A percentile compares a stretch with the other conserved stretches of the same genome.
These are phyloP conservation scores for Cystofilobasidium bisporidii DNA, from an alignment of 768 basidiomycete genomes.

Conservation along the genomic window DNA sequence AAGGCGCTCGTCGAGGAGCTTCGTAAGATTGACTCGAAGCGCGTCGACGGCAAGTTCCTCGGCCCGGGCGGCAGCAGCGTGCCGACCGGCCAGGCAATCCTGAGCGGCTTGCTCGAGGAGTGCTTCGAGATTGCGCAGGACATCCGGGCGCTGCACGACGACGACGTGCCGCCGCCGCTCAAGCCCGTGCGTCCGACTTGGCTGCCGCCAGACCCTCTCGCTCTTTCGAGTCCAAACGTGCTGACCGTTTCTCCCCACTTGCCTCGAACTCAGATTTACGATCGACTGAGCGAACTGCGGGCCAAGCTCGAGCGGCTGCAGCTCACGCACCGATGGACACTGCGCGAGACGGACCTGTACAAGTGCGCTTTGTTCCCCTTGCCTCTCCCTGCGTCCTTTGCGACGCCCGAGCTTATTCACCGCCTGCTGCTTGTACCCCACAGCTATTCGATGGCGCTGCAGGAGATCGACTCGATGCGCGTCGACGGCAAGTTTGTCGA, in stretches of 20 bases:
- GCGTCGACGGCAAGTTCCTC: conserved; percentile 91
- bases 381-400: neutral
- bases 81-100: conserved; percentile 81
- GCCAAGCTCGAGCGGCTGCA: conserved; percentile 81
- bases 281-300: conserved; percentile 75
- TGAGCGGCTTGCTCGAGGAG: conserved; percentile 85
- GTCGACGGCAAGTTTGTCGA: conserved; percentile 96
- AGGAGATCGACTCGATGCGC: conserved; percentile 89
- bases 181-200: conserved; percentile 54
- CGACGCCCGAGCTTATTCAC: too few species aligned
- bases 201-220: neutral
- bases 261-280: conserved; percentile 52
- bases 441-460: conserved; percentile 84
- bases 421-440: neutral
- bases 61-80: conserved; percentile 74
- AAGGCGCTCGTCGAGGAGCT: conserved; percentile 86
- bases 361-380: conserved; percentile 34
- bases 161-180: conserved; percentile 71
- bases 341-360: conserved; percentile 58
- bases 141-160: conserved; percentile 64
- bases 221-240: neutral
- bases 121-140: conserved; percentile 94
- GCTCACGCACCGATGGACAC: conserved; percentile 91
- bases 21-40: conserved; percentile 80
- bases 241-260: neutral